Conservation (phyloP, 192 early-diverging fungal genomes). For the Podila minutissima region DNA sequence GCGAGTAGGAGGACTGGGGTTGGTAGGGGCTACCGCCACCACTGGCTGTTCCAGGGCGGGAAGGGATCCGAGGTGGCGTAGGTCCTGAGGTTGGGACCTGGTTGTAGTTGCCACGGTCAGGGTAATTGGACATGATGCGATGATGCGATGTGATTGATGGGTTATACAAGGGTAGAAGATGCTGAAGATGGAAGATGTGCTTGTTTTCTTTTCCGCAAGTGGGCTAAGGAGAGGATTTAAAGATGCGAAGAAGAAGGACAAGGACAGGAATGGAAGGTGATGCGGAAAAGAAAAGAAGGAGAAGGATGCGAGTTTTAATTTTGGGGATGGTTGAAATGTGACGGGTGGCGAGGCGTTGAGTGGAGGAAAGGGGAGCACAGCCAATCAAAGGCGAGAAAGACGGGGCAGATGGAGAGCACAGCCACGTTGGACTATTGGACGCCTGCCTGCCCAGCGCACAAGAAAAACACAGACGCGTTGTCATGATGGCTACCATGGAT, state of each 20-base stretch:
- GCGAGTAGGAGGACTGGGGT: constrained; percentile 9
- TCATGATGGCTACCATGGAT: no score
- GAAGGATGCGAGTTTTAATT: background rate
- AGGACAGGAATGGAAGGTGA: background rate
- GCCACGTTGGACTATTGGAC: no score
- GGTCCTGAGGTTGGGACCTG: constrained; percentile 11
- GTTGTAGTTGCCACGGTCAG: constrained; percentile 34
- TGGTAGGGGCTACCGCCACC: constrained; percentile 15
- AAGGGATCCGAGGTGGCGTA: constrained; percentile 19
- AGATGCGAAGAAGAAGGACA: background rate
- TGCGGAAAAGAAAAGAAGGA: background rate
- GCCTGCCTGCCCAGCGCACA: no score
- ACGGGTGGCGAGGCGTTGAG: no score
- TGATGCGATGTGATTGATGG: no score
- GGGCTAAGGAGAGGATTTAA: background rate
- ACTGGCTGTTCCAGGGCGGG: constrained; percentile 5
- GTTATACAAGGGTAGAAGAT: no score
- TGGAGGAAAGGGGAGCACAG: no score
- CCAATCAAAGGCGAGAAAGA: no score
- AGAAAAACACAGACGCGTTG: no score
- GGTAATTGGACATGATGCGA: constrained; percentile 34
- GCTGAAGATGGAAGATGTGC: no score
- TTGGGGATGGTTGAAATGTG: no score
- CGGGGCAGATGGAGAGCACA: no score
- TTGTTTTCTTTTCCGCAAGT: background rate